phyloP scores from a whole-genome alignment of 2,329 filamentous ascomycete species.

The Pezicula neosporulosa region DNA sequence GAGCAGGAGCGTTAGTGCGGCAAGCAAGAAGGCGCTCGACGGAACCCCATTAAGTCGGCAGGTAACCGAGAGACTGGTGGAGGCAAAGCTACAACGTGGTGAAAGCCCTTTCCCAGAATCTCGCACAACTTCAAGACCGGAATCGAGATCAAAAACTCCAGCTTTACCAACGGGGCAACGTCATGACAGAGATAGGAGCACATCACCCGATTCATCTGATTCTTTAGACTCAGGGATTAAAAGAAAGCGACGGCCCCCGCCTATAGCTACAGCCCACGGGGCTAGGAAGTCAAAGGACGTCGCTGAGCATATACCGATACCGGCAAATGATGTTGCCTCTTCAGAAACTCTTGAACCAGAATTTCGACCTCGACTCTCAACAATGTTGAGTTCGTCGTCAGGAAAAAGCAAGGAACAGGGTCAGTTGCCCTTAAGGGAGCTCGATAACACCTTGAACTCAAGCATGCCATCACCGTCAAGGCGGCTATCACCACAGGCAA shows the following conservation, averaged over 20 bases:
- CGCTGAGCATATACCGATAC: conserved; percentile 22
- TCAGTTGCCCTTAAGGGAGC: conserved; percentile 10
- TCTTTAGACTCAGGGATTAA: conserved; percentile 12
- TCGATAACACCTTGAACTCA: conserved; percentile 14
- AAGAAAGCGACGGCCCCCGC: conserved; percentile 20
- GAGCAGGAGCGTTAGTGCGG: conserved; percentile 40
- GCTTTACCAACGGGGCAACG: conserved; percentile 9
- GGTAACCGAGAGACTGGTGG: conserved; percentile 24
- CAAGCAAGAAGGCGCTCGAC: conserved; percentile 35
- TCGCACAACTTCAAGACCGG: conserved; percentile 6
- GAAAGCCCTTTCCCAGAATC: conserved; percentile 22
- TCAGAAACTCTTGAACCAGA: not conserved
- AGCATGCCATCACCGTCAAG: conserved; percentile 9
- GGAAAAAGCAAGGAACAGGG: conserved; percentile 1
- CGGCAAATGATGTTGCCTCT: conserved; percentile 5
- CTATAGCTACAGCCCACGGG: conserved; percentile 16
- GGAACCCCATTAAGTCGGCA: conserved; percentile 21
- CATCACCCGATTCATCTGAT: conserved; percentile 16
- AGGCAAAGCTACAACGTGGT: conserved; percentile 24
- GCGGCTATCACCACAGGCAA: conserved; percentile 13
- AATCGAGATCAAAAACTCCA: conserved; percentile 10
- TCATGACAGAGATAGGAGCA: conserved; percentile 15
- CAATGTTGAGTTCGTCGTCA: conserved; percentile 18
- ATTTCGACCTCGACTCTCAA: conserved; percentile 15
- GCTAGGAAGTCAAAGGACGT: conserved; percentile 13